Percentiles rank a stretch among this genome's conserved stretches.
Evolutionary conservation across 495 filamentous ascomycete genomes (phyloP).

Genomic region (Neurospora sp.): DNA sequence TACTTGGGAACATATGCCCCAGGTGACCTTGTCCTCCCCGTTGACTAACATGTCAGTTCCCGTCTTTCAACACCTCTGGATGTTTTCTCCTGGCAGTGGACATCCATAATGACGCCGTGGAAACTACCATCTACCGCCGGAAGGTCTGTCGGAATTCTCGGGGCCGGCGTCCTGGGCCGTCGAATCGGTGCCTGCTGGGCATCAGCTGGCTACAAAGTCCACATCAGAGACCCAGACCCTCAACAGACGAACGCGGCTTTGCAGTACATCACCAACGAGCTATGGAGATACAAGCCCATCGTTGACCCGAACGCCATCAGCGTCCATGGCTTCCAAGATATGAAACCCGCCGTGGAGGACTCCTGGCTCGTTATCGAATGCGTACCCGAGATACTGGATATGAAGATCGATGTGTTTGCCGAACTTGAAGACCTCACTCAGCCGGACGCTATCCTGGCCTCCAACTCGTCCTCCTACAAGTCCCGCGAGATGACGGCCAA

Average conservation of each 20-base stretch:
- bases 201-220: constrained; percentile 22
- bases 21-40: not conserved
- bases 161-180: constrained; percentile 20
- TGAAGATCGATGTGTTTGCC: constrained; percentile 37
- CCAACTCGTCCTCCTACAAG: constrained; percentile 38
- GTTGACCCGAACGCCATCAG: not conserved
- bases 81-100: not conserved
- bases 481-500: constrained; percentile 32
- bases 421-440: constrained; percentile 29
- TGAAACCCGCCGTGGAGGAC: constrained; percentile 27
- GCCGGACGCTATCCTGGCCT: constrained; percentile 33
- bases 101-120: constrained; percentile 2
- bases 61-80: not conserved
- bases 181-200: constrained; percentile 21
- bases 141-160: constrained; percentile 13
- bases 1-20: not conserved
- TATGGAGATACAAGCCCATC: not conserved
- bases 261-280: not conserved
- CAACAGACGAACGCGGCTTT: constrained; percentile 13
- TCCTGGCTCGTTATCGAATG: constrained; percentile 40
- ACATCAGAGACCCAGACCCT: constrained; percentile 18
- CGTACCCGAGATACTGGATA: constrained; percentile 36
- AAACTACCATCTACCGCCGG: constrained; percentile 6
- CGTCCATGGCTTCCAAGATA: constrained; percentile 15
- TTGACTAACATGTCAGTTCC: not conserved